Evolutionary conservation across 1,139 yeast species (phyloP).

Genomic region (Kurtzmaniella quercitrusa): DNA sequence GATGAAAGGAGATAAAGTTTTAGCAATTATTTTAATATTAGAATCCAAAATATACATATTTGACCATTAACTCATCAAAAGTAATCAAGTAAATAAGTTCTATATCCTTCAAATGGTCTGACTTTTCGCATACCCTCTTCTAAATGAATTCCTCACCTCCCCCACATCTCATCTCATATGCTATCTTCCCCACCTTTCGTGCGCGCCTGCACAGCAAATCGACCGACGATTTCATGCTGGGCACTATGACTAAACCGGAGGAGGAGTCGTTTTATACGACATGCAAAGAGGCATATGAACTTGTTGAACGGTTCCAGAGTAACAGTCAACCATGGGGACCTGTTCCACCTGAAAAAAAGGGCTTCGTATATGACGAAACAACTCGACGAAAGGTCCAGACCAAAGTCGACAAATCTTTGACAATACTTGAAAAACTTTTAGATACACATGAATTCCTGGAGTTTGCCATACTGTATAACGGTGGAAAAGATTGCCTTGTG

Average conservation of each 20-base stretch:
- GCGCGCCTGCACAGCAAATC: background rate
- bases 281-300: conserved; percentile 32
- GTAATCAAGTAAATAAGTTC: too few species aligned
- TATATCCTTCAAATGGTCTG: too few species aligned
- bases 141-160: too few species aligned
- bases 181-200: background rate
- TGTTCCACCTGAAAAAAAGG: conserved; percentile 17
- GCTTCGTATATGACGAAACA: conserved; percentile 19
- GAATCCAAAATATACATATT: too few species aligned
- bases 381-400: conserved; percentile 26
- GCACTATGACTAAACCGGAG: background rate
- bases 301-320: conserved; percentile 30
- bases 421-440: conserved; percentile 27
- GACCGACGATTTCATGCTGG: background rate
- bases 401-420: conserved; percentile 28
- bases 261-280: background rate
- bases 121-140: too few species aligned
- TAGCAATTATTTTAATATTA: too few species aligned
- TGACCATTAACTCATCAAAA: too few species aligned
- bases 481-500: conserved; percentile 88
- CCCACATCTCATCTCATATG: background rate
- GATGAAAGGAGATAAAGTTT: too few species aligned
- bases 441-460: conserved; percentile 43
- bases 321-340: conserved; percentile 28
- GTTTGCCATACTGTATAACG: conserved; percentile 76